phyloP scores from a whole-genome alignment of 2,329 filamentous ascomycete genomes.

The Penicillium sp. region DNA sequence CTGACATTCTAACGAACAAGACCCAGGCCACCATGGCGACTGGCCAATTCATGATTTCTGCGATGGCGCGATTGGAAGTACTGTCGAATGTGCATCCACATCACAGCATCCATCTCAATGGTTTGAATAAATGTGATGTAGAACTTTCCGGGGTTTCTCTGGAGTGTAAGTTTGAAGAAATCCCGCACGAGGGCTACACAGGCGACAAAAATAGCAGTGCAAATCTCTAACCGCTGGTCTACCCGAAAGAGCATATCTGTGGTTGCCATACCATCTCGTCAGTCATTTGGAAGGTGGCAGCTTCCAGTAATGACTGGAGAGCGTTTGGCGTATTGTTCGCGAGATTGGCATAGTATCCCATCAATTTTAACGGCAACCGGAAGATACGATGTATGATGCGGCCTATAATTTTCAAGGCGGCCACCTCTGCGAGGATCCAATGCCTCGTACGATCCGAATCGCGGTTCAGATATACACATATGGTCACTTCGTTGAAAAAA shows the following conservation, averaged over 20 bases:
- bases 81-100: not conserved
- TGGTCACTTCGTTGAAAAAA: too few species aligned
- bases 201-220: not conserved
- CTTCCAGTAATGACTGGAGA: not conserved
- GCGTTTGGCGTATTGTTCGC: not conserved
- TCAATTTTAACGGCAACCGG: not conserved
- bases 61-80: too few species aligned
- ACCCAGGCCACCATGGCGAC: too few species aligned
- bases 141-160: not conserved
- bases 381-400: not conserved
- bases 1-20: too few species aligned
- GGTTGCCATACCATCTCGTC: not conserved
- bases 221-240: not conserved
- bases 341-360: not conserved
- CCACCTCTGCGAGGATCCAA: too few species aligned
- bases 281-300: not conserved
- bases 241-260: not conserved
- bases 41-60: too few species aligned
- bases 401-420: not conserved
- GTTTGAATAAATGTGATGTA: not conserved
- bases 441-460: too few species aligned
- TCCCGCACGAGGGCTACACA: not conserved
- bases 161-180: not conserved
- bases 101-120: not conserved
- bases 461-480: too few species aligned